Evolutionary conservation across 257 asterid species (phyloP).

Genomic region (Prunella vulgaris): DNA sequence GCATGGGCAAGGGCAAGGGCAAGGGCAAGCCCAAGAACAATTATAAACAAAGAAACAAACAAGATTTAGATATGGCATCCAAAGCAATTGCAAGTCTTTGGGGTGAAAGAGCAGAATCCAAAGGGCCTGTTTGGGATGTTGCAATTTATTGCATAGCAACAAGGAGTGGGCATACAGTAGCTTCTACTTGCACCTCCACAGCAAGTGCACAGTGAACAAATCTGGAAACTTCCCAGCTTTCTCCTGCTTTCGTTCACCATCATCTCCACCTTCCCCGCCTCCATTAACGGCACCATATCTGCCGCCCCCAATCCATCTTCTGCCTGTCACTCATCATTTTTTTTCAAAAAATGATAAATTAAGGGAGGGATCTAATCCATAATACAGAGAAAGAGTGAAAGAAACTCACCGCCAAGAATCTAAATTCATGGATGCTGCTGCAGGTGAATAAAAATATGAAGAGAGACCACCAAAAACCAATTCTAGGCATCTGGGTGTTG

Average conservation of each 20-base stretch:
- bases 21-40: slow-evolving; percentile 25
- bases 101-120: slow-evolving; percentile 82
- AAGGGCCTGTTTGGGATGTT: slow-evolving; percentile 90
- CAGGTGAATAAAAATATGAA: slow-evolving; percentile 35
- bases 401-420: slow-evolving; percentile 39
- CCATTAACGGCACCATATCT: slow-evolving; percentile 58
- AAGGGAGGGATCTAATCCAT: background rate
- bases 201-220: slow-evolving; percentile 79
- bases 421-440: slow-evolving; percentile 25
- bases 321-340: too few species aligned
- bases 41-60: background rate
- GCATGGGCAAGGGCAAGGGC: background rate
- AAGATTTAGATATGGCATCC: slow-evolving; percentile 54
- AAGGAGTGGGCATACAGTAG: slow-evolving; percentile 67
- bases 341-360: too few species aligned
- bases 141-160: slow-evolving; percentile 88
- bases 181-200: slow-evolving; percentile 41
- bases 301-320: too few species aligned
- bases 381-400: too few species aligned
- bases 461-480: slow-evolving; percentile 34
- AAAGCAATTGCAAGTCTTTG: slow-evolving; percentile 78
- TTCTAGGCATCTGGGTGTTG: slow-evolving; percentile 39
- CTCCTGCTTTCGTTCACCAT: slow-evolving; percentile 58
- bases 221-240: slow-evolving; percentile 64
- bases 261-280: slow-evolving; percentile 47